A percentile compares a stretch with the other conserved stretches of the same genome.
Evolutionary conservation across 2,329 filamentous ascomycete genomes (phyloP).

Genomic region (Exophiala oligosperma): DNA sequence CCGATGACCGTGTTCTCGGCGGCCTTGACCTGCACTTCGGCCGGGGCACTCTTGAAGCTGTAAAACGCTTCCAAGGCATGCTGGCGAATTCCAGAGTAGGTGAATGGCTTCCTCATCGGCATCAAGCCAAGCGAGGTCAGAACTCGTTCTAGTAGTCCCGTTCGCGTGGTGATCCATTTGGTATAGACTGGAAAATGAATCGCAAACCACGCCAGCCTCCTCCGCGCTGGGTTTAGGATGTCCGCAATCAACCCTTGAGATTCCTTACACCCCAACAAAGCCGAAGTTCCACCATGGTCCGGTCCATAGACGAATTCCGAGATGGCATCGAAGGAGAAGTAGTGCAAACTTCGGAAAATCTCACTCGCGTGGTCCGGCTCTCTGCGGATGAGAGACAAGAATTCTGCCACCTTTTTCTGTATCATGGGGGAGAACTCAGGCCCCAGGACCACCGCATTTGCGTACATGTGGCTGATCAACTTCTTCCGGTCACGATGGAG

Average conservation of each 20-base stretch:
- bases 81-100: constrained; percentile 52
- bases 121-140: constrained; percentile 39
- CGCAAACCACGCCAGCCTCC: constrained; percentile 51
- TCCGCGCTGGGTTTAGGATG: constrained; percentile 49
- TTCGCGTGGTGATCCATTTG: constrained; percentile 50
- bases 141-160: constrained; percentile 38
- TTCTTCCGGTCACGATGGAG: constrained; percentile 55
- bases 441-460: constrained; percentile 49
- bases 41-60: constrained; percentile 30
- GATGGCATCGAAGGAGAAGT: constrained; percentile 55
- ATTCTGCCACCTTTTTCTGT: constrained; percentile 42
- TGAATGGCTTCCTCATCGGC: constrained; percentile 53
- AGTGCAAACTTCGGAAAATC: constrained; percentile 53
- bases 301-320: constrained; percentile 54
- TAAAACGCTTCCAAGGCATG: constrained; percentile 42
- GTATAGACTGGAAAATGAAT: constrained; percentile 49
- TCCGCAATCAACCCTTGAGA: constrained; percentile 49
- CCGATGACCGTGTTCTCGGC: constrained; percentile 28
- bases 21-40: constrained; percentile 29
- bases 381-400: constrained; percentile 42
- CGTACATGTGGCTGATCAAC: constrained; percentile 48
- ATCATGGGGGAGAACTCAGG: constrained; percentile 36
- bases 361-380: constrained; percentile 40
- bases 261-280: constrained; percentile 39
- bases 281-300: constrained; percentile 44